phyloP scores from a whole-genome alignment of 805 yeast genomes.

The Candida succiphila region DNA sequence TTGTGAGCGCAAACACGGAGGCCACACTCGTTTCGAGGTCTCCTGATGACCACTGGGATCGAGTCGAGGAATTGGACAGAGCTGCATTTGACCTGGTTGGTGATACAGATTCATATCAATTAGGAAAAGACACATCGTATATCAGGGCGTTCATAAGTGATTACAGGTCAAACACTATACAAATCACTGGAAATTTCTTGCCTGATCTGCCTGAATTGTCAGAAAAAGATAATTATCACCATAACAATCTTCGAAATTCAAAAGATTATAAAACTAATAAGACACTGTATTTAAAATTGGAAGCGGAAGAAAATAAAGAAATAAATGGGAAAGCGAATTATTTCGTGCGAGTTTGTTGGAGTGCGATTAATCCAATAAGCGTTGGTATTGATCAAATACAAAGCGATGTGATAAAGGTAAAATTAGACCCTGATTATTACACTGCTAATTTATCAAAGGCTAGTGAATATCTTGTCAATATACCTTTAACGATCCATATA shows the following conservation, averaged over 20 bases:
- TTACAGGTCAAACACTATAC: no score
- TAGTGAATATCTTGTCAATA: background rate
- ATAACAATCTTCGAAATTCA: background rate
- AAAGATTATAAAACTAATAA: background rate
- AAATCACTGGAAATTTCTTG: no score
- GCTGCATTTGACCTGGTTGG: no score
- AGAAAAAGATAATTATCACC: background rate
- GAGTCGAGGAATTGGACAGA: no score
- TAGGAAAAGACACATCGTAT: no score
- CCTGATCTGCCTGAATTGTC: no score
- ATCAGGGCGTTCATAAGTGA: no score
- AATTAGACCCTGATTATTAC: slow-evolving; percentile 1
- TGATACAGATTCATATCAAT: no score
- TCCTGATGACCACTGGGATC: no score
- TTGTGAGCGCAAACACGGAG: no score
- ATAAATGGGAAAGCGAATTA: background rate
- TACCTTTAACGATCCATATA: background rate
- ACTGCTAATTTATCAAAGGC: background rate
- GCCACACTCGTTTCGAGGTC: no score
- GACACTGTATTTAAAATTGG: background rate
- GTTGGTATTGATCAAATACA: background rate
- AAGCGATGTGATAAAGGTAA: background rate
- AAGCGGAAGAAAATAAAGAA: background rate
- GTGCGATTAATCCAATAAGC: background rate
- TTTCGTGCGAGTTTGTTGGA: slow-evolving; percentile 1